A percentile compares a stretch with the other conserved stretches of the same genome.
These are phyloP conservation scores for Psidium guajava DNA, from an alignment of 345 rosid genomes.

Conservation along the genomic window DNA sequence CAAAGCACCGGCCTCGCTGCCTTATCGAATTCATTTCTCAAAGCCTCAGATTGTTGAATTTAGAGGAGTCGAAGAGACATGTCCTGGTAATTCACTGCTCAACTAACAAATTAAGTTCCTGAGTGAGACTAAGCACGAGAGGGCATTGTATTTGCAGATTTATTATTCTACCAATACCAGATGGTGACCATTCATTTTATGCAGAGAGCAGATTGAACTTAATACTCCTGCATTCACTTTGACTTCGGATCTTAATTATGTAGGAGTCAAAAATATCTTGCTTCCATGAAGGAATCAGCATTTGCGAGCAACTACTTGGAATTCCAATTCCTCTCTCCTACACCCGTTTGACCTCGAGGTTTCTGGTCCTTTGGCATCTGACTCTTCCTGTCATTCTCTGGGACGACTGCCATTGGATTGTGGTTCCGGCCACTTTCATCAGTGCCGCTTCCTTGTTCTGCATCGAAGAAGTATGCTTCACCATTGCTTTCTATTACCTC, in stretches of 20 bases:
- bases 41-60: conserved; percentile 41
- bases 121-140: background rate
- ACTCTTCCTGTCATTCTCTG: conserved; percentile 90
- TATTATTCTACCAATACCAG: background rate
- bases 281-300: conserved; percentile 80
- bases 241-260: background rate
- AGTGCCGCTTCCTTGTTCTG: conserved; percentile 96
- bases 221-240: background rate
- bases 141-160: background rate
- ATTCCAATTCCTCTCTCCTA: conserved; percentile 89
- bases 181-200: background rate
- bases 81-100: conserved; percentile 36
- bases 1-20: conserved; percentile 76
- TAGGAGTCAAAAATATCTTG: conserved; percentile 72
- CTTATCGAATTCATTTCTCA: conserved; percentile 71
- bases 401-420: conserved; percentile 99
- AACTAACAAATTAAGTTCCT: background rate
- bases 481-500: background rate
- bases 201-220: background rate
- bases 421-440: conserved; percentile 89
- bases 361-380: conserved; percentile 92
- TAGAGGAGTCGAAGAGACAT: conserved; percentile 47
- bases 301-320: conserved; percentile 79
- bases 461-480: conserved; percentile 75
- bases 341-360: conserved; percentile 88